Percentiles rank a stretch among this genome's conserved stretches.
Conservation (phyloP, 2,329 filamentous ascomycete genomes). For the Diaporthe helianthi region DNA sequence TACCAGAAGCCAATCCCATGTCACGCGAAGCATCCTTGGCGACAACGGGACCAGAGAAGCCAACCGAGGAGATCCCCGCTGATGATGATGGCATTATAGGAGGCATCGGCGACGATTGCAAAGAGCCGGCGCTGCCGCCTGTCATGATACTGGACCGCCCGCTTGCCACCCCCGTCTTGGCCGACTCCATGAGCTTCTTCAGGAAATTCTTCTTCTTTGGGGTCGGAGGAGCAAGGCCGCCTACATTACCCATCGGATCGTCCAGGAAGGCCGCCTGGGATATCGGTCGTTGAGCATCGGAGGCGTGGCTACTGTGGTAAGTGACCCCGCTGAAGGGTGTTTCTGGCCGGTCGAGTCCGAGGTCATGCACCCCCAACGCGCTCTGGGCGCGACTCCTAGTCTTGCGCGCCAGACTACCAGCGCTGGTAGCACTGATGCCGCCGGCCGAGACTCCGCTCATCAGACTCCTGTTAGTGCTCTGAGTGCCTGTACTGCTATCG, state of each 20-base stretch:
- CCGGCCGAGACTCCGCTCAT: conserved; percentile 95
- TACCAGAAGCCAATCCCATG: conserved; percentile 68
- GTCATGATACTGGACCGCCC: conserved; percentile 86
- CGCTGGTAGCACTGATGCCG: conserved; percentile 92
- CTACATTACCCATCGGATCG: conserved; percentile 73
- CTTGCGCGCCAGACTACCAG: conserved; percentile 87
- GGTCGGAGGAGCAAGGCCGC: conserved; percentile 78
- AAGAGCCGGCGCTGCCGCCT: conserved; percentile 50
- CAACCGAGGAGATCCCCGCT: conserved; percentile 36
- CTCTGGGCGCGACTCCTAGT: conserved; percentile 69
- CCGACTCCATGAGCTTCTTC: conserved; percentile 92
- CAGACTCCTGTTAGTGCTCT: conserved; percentile 81
- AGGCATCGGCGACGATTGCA: conserved; percentile 52
- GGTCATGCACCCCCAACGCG: conserved; percentile 66
- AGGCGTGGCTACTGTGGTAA: conserved; percentile 88
- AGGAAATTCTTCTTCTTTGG: conserved; percentile 87
- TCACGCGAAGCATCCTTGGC: conserved; percentile 66
- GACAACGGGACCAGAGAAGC: conserved; percentile 43
- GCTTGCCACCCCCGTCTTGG: conserved; percentile 91
- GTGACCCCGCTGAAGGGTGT: conserved; percentile 79
- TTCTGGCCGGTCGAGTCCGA: conserved; percentile 62
- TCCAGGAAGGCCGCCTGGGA: conserved; percentile 72
- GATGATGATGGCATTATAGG: conserved; percentile 50
- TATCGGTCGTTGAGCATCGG: conserved; percentile 61
- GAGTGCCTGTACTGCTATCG: conserved; percentile 71